Evolutionary conservation across 306 rosid genomes (phyloP).

Genomic region (Trichosanthes truncata): DNA sequence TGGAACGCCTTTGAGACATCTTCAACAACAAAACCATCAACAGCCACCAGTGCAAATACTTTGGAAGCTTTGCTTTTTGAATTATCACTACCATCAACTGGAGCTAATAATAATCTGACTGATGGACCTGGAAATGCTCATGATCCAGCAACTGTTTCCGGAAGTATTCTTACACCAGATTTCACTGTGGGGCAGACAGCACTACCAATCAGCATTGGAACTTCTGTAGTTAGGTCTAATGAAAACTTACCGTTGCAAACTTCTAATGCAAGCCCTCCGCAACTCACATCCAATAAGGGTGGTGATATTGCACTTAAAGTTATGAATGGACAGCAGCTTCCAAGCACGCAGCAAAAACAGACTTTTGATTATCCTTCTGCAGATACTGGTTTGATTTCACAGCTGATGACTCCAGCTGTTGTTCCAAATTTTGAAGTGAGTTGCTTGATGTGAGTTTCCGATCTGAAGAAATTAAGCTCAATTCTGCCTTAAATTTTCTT

Average conservation of each 20-base stretch:
- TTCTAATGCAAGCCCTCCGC: slow-evolving; percentile 19
- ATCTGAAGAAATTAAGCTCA: not conserved
- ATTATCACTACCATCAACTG: slow-evolving; percentile 36
- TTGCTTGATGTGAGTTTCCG: not conserved
- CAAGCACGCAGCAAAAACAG: slow-evolving; percentile 22
- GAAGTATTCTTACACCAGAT: slow-evolving; percentile 16
- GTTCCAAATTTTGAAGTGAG: slow-evolving; percentile 41
- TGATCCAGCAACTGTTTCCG: slow-evolving; percentile 18
- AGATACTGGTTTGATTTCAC: slow-evolving; percentile 17
- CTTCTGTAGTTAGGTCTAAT: slow-evolving; percentile 20
- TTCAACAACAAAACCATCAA: slow-evolving; percentile 16
- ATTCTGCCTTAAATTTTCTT: slow-evolving; percentile 6
- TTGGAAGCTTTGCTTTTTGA: slow-evolving; percentile 45
- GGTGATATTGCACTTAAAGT: slow-evolving; percentile 1
- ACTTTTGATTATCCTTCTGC: slow-evolving; percentile 14
- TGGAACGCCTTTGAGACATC: slow-evolving; percentile 39
- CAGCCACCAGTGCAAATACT: slow-evolving; percentile 24
- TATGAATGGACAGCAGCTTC: slow-evolving; percentile 15
- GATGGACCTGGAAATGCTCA: slow-evolving; percentile 15
- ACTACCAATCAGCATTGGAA: slow-evolving; percentile 11
- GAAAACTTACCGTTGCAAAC: slow-evolving; percentile 19
- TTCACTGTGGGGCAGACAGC: slow-evolving; percentile 16
- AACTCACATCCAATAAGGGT: slow-evolving; percentile 7
- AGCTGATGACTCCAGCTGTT: slow-evolving; percentile 11
- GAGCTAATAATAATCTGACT: slow-evolving; percentile 8